Evolutionary conservation across 164 flowering plant genomes (phyloP).

Genomic region (Amborella trichopoda): DNA sequence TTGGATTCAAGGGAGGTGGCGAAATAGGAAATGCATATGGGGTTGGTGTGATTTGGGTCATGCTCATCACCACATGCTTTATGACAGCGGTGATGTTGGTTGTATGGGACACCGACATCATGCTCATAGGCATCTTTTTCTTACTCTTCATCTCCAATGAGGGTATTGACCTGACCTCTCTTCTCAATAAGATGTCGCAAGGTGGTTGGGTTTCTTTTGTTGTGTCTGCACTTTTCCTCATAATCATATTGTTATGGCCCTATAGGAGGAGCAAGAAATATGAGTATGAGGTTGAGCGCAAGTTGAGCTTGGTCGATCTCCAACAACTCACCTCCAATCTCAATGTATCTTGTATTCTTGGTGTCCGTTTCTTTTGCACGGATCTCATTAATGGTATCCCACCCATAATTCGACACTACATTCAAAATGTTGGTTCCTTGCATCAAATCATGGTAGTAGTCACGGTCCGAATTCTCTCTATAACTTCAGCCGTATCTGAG

Average conservation of each 20-base stretch:
- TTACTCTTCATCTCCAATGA: slow-evolving; percentile 9
- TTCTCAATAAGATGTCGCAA: slow-evolving; percentile 16
- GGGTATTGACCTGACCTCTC: slow-evolving; percentile 15
- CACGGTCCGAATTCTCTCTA: slow-evolving; percentile 6
- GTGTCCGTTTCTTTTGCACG: slow-evolving; percentile 19
- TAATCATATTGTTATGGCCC: slow-evolving; percentile 12
- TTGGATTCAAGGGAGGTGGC: slow-evolving; percentile 15
- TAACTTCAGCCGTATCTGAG: slow-evolving; percentile 9
- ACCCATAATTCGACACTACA: slow-evolving; percentile 17
- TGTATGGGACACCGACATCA: slow-evolving; percentile 12
- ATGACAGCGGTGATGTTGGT: slow-evolving; percentile 14
- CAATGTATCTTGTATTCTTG: slow-evolving; percentile 6
- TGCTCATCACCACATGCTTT: slow-evolving; percentile 18
- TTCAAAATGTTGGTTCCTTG: slow-evolving; percentile 7
- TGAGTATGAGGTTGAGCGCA: slow-evolving; percentile 9
- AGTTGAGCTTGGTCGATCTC: slow-evolving; percentile 11
- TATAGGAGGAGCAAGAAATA: slow-evolving; percentile 16
- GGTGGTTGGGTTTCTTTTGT: slow-evolving; percentile 21
- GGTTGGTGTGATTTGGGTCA: slow-evolving; percentile 16
- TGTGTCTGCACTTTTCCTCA: slow-evolving; percentile 10
- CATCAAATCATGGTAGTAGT: slow-evolving; percentile 4
- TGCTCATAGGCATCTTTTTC: slow-evolving; percentile 9
- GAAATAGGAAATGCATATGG: slow-evolving; percentile 16
- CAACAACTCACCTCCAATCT: slow-evolving; percentile 4
- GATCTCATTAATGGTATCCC: slow-evolving; percentile 19